A percentile compares a stretch with the other conserved stretches of the same genome.
phyloP scores from a whole-genome alignment of 768 basidiomycete genomes.

The Lyophyllum atratum region DNA sequence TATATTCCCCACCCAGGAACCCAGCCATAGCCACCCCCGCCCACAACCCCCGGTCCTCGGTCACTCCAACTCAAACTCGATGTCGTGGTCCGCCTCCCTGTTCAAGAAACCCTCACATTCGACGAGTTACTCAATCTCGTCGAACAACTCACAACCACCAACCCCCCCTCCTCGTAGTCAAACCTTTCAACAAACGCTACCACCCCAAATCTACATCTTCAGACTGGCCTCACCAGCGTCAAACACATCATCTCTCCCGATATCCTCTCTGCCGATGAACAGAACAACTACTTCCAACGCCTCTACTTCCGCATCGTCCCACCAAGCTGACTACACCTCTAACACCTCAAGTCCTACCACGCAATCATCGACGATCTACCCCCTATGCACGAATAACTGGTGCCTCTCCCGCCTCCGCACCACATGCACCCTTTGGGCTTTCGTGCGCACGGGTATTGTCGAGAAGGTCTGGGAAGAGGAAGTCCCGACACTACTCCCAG shows the following conservation, averaged over 20 bases:
- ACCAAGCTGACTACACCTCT: constrained; percentile 28
- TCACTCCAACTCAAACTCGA: constrained; percentile 32
- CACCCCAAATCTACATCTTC: constrained; percentile 66
- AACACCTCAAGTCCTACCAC: constrained; percentile 24
- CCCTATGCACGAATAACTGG: constrained; percentile 84
- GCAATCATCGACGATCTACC: constrained; percentile 59
- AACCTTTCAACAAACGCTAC: constrained; percentile 28
- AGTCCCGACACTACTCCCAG: constrained; percentile 38
- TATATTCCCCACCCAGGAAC: constrained; percentile 43
- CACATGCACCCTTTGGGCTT: constrained; percentile 91
- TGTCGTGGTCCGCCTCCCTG: constrained; percentile 57
- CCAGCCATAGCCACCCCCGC: constrained; percentile 22
- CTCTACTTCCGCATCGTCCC: constrained; percentile 26
- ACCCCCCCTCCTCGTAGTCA: constrained; percentile 28
- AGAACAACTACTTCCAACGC: constrained; percentile 19
- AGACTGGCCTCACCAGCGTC: constrained; percentile 48
- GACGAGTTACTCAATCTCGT: constrained; percentile 28
- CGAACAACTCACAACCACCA: constrained; percentile 28
- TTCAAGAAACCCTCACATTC: constrained; percentile 54
- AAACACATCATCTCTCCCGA: constrained; percentile 32
- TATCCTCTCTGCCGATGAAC: constrained; percentile 27
- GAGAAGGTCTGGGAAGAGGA: constrained; percentile 92
- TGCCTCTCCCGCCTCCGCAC: constrained; percentile 79
- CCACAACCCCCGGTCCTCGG: constrained; percentile 33
- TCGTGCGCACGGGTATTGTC: constrained; percentile 77